These are phyloP conservation scores for Tricholomella constricta DNA, from an alignment of 768 basidiomycete genomes.

Conservation along the genomic window DNA sequence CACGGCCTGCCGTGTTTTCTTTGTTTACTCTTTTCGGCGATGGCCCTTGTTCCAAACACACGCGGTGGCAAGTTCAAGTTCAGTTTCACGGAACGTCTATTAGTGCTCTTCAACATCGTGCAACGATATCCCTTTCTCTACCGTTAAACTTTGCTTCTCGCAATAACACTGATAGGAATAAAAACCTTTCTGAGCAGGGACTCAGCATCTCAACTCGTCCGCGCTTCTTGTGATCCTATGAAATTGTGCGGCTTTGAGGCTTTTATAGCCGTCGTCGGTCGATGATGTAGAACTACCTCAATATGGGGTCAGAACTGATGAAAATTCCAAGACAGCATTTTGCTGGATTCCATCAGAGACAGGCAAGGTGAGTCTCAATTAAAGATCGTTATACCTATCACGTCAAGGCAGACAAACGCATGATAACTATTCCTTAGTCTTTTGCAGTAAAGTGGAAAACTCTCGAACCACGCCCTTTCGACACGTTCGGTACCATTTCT, in stretches of 20 bases:
- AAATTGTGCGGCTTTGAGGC: constrained; percentile 11
- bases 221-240: too few species aligned
- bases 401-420: neutral
- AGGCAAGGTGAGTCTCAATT: constrained; percentile 16
- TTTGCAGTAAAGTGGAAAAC: neutral
- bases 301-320: constrained; percentile 12
- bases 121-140: too few species aligned
- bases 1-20: neutral
- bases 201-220: too few species aligned
- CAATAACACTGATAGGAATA: too few species aligned
- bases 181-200: too few species aligned
- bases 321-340: constrained; percentile 8
- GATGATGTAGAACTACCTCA: constrained; percentile 14
- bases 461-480: neutral
- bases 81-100: too few species aligned
- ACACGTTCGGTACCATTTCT: neutral
- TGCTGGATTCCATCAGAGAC: constrained; percentile 25
- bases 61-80: too few species aligned
- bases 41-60: neutral
- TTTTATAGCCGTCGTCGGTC: constrained; percentile 13
- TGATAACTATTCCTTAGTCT: neutral
- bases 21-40: neutral
- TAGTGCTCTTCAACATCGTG: too few species aligned
- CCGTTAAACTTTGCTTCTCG: too few species aligned
- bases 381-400: neutral